A percentile compares a stretch with the other conserved stretches of the same genome.
These are phyloP conservation scores for Penicillium italicum DNA, from an alignment of 2,329 filamentous ascomycete genomes.

Conservation along the genomic window DNA sequence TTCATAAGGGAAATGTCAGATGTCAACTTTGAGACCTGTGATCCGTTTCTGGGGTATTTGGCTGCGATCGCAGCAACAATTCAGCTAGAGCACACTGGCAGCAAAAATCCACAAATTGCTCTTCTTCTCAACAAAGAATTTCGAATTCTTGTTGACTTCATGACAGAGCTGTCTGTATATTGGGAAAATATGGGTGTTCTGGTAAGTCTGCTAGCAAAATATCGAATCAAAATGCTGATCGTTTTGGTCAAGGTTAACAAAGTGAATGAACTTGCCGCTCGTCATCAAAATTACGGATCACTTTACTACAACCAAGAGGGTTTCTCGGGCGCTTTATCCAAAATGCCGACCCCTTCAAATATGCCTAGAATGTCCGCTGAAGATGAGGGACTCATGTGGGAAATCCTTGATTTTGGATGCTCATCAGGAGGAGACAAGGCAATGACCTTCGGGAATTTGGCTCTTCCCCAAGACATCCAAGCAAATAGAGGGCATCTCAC, in stretches of 20 bases:
- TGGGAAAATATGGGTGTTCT: conserved; percentile 24
- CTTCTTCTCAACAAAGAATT: conserved; percentile 23
- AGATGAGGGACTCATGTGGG: conserved; percentile 27
- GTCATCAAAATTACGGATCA: conserved; percentile 25
- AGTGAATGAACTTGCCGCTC: conserved; percentile 20
- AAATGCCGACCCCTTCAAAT: conserved; percentile 26
- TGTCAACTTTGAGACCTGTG: conserved; percentile 20
- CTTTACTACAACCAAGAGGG: conserved; percentile 27
- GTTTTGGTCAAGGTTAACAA: conserved; percentile 12
- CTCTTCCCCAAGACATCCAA: neutral
- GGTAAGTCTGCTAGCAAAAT: conserved; percentile 10
- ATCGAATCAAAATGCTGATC: neutral
- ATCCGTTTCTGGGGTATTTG: conserved; percentile 29
- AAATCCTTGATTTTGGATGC: conserved; percentile 25
- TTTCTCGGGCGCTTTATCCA: conserved; percentile 22
- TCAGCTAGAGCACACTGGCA: conserved; percentile 27
- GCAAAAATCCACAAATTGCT: conserved; percentile 26
- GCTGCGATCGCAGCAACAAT: conserved; percentile 29
- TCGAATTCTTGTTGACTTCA: conserved; percentile 20
- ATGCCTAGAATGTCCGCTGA: conserved; percentile 25
- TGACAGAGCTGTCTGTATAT: conserved; percentile 19
- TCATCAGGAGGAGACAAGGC: conserved; percentile 4
- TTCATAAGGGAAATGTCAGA: conserved; percentile 26
- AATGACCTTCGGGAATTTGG: neutral
- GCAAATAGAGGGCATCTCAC: neutral